These are phyloP conservation scores for Lentinula raphanica DNA, from an alignment of 768 basidiomycete species.

Conservation along the genomic window DNA sequence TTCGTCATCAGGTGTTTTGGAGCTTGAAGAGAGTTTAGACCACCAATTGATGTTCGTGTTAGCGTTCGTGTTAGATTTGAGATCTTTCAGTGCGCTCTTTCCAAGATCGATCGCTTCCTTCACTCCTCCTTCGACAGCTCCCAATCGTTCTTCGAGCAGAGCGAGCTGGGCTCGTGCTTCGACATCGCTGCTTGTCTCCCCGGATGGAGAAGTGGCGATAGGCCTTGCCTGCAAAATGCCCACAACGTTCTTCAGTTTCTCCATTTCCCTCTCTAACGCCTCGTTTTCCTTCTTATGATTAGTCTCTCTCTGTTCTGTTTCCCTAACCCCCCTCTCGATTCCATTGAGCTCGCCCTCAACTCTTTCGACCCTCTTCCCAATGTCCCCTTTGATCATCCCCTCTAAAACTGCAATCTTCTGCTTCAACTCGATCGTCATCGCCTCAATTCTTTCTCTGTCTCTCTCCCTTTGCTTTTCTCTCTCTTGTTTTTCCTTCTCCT, in stretches of 20 bases:
- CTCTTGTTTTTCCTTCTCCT: no score
- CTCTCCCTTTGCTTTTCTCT: neutral
- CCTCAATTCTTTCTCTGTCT: conserved; percentile 25
- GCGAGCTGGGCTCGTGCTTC: conserved; percentile 52
- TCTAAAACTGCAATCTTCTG: conserved; percentile 56
- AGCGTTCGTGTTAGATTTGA: conserved; percentile 43
- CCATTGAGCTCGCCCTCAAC: conserved; percentile 29
- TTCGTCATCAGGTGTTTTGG: conserved; percentile 74
- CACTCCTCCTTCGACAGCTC: conserved; percentile 54
- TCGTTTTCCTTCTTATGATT: neutral
- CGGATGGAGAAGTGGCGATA: neutral
- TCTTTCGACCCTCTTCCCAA: conserved; percentile 40
- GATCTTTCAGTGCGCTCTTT: conserved; percentile 40
- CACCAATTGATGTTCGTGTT: conserved; percentile 53
- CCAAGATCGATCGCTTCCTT: conserved; percentile 70
- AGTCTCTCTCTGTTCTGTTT: neutral
- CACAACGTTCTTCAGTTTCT: conserved; percentile 42
- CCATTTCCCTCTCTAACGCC: conserved; percentile 48
- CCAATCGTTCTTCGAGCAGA: conserved; percentile 59
- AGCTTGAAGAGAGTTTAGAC: conserved; percentile 60
- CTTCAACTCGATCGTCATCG: conserved; percentile 43
- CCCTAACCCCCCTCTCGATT: conserved; percentile 14
- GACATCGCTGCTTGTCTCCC: conserved; percentile 35
- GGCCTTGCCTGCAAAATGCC: conserved; percentile 22
- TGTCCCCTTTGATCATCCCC: conserved; percentile 39